These are phyloP conservation scores for Saturnispora mendoncae DNA, from an alignment of 805 yeast genomes.

Conservation along the genomic window DNA sequence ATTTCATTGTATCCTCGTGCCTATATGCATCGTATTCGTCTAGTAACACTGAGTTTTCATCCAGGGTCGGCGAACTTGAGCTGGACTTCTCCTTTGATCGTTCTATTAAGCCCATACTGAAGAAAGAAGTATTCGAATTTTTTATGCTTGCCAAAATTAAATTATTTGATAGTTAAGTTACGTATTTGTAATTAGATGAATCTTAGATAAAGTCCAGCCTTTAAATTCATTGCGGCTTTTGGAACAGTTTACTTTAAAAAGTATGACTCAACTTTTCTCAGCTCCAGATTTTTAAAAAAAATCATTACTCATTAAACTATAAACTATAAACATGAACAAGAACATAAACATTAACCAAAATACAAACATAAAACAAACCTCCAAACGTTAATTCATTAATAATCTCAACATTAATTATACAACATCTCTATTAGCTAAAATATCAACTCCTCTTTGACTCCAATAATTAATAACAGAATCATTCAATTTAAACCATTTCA, in stretches of 20 bases:
- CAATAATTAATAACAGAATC: conserved; percentile 15
- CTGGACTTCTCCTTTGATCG: not conserved
- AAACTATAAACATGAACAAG: too few species aligned
- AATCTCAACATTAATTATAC: not conserved
- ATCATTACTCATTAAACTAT: too few species aligned
- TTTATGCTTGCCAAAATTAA: too few species aligned
- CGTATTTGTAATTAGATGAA: too few species aligned
- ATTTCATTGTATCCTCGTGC: conserved; percentile 22
- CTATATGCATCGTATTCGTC: conserved; percentile 18
- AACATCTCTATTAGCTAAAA: conserved; percentile 7
- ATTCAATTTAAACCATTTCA: conserved; percentile 26
- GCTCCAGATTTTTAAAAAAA: too few species aligned
- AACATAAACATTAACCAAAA: too few species aligned
- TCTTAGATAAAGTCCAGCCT: too few species aligned
- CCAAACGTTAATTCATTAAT: not conserved
- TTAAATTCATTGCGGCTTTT: too few species aligned
- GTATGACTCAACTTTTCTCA: too few species aligned
- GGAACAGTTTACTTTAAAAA: too few species aligned
- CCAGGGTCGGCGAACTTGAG: not conserved
- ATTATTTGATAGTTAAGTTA: too few species aligned
- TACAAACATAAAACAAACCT: not conserved
- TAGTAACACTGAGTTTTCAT: conserved; percentile 2
- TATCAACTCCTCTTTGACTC: conserved; percentile 11
- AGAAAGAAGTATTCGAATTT: not conserved
- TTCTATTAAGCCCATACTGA: not conserved